Base-by-base conservation (phyloP, 2,329 filamentous ascomycete species). In the Hypocrella siamensis region DNA sequence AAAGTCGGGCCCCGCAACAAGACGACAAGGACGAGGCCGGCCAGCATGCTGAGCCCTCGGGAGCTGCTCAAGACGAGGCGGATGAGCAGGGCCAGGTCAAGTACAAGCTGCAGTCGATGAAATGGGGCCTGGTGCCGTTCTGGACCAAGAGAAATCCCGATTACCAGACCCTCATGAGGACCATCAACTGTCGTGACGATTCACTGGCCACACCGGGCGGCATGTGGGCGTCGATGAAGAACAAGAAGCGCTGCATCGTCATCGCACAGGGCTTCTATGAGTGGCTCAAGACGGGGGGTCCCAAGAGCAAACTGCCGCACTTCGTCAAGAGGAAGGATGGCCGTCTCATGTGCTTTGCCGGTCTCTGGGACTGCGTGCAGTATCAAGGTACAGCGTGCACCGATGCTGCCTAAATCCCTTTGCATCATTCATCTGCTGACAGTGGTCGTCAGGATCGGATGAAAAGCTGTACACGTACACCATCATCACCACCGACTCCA, bases 161-260 rank as follows among this genome's bases (percentile, higher is more conserved):
- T 46, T 88, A 90, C 46, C 65, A 70, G 17, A 74, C 75, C 1
- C 65, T 84, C 52, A 67, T 93, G 63, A 83, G 79, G 47, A 93
- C 85, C 0, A 96, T 96, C 54, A 96, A 98, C 56, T 96, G 88
- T 51, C 76, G 88, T 3, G 82, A 88, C 47, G 88, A 96, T 54
- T 90, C 83, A 1, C 61, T 96, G 15, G 63, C 71, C 5, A 70
- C 77, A 8, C 67, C 78, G 7, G 70, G 75, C 5, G 85, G 86
- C 9, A 81, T 96, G 75, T 96, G 90, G 90, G 79, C 71, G 26
- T 74, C 70, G 1, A 92, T 96, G 80, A 94, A 94, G 58, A 74
- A 76, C 38, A 72, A 69, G 42, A 93, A 94, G 57, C 68, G 90
- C 19, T 96, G 90, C 51, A 64, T 96, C 16, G 74, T 96, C 8